Base-by-base conservation (phyloP, 1,139 yeast species). In the Yamadazyma blattariae region DNA sequence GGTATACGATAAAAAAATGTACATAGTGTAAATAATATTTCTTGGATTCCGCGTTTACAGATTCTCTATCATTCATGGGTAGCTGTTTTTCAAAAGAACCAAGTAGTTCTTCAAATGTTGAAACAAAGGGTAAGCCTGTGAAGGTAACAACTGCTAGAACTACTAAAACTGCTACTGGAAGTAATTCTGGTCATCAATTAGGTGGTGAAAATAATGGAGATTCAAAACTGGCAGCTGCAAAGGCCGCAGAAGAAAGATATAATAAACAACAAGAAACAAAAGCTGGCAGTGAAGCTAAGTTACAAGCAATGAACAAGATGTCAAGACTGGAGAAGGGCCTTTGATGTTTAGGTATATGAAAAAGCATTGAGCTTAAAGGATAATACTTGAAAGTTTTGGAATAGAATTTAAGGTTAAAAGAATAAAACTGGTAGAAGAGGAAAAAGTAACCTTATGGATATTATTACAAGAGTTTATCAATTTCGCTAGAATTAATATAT, bases 221-320 rank as follows among this genome's bases (percentile, higher is more conserved):
- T 11, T 23, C 38, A 7, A 30, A 23, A 38, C 56, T 50, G 16
- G 69, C 70, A 1, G 69, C 57, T 4, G 71, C 70, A 6, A 45
- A 45, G 26, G 71, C 71, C 3, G 72, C 73, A 2, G 64, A 65
- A 37, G 50, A 48, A 30, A 46, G 72, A 27, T 59, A 45, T 41
- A 44, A 51, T 27, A 52, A 51, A 33, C 61, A 54, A 14, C 61
- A 62, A 34, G 52, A 52, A 20, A 45, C 56, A 31, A 29, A 41
- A 13, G 50, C 49, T 33, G 48, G 46, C 11, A 61, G 71, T 38
- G 49, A 52, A 36, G 54, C 48, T 14, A 60, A 55, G 44, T 47
- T 67, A 33, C 52, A 57, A 44, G 49, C 56, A 13, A 54, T 62
- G 64, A 44, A 54, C 32, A 53, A 51, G 38, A 44, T 57, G 42